Conservation (phyloP, 2,329 filamentous ascomycete genomes). For the Neofusicoccum laricinum region DNA sequence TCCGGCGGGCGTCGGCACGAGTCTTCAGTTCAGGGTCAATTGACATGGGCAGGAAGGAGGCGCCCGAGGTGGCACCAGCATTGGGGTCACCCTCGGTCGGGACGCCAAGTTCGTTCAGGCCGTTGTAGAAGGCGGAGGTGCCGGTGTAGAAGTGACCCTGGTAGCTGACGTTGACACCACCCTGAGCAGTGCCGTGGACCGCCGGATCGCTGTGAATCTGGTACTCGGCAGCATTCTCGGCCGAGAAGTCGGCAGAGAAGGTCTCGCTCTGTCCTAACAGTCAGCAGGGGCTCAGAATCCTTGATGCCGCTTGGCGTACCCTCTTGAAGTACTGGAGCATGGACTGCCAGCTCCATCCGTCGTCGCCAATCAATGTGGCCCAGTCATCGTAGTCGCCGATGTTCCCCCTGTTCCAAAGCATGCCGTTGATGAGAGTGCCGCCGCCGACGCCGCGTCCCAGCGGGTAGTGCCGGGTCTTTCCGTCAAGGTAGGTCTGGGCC, state of each 20-base stretch:
- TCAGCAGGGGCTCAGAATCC: neutral
- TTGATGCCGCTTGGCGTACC: constrained; percentile 1
- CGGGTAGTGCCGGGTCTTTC: constrained; percentile 9
- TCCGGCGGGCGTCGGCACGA: constrained; percentile 27
- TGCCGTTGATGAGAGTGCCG: constrained; percentile 20
- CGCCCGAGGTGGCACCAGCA: neutral
- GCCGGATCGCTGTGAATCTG: constrained; percentile 26
- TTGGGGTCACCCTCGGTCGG: constrained; percentile 6
- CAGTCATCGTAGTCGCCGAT: constrained; percentile 20
- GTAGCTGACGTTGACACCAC: constrained; percentile 26
- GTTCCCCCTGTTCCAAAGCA: constrained; percentile 15
- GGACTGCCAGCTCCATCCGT: constrained; percentile 29
- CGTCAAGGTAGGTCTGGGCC: constrained; percentile 22
- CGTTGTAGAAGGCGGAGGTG: constrained; percentile 24
- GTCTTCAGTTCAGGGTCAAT: constrained; percentile 28
- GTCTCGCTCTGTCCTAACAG: constrained; percentile 22
- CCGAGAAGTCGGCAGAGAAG: constrained; percentile 22
- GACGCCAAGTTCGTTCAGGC: constrained; percentile 8
- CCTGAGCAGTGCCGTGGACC: constrained; percentile 22
- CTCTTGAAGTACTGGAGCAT: constrained; percentile 32
- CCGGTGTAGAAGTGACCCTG: constrained; percentile 24
- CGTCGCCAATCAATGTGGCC: constrained; percentile 14
- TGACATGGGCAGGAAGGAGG: constrained; percentile 21
- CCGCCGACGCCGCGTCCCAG: constrained; percentile 20
- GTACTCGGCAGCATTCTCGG: constrained; percentile 23